A percentile compares a stretch with the other conserved stretches of the same genome.
These are phyloP conservation scores for Venturia oleaginea DNA, from an alignment of 2,329 filamentous ascomycete genomes.

Conservation along the genomic window DNA sequence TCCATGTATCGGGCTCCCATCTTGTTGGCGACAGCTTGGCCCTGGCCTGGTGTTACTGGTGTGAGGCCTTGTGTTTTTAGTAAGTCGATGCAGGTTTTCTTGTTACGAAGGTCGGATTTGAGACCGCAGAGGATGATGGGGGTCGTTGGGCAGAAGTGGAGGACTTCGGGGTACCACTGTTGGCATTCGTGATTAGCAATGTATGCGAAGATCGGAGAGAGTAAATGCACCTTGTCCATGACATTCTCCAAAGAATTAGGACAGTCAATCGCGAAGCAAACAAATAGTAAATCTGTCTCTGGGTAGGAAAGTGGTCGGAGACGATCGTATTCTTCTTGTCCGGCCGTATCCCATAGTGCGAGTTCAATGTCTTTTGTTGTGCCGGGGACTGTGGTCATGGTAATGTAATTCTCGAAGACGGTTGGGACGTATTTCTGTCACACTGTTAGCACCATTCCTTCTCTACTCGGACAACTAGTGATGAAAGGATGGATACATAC, in stretches of 20 bases:
- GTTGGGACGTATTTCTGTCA: constrained; percentile 96
- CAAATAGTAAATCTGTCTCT: constrained; percentile 94
- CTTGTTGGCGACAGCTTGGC: constrained; percentile 75
- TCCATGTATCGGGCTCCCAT: constrained; percentile 97
- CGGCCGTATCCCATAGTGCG: constrained; percentile 95
- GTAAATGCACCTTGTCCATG: constrained; percentile 77
- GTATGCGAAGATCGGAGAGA: background rate
- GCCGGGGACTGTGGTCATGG: constrained; percentile 78
- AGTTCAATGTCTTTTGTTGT: constrained; percentile 93
- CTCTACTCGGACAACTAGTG: background rate
- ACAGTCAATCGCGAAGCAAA: constrained; percentile 98
- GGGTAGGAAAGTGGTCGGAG: constrained; percentile 93
- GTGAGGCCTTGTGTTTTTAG: constrained; percentile 96
- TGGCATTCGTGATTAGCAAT: constrained; percentile 21
- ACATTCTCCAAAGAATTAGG: constrained; percentile 97
- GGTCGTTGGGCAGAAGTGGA: constrained; percentile 97
- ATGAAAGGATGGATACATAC: constrained; percentile 38
- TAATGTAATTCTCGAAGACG: constrained; percentile 99
- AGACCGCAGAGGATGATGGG: constrained; percentile 91
- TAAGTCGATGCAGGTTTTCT: constrained; percentile 95
- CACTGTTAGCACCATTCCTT: background rate
- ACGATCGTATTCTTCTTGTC: constrained; percentile 97
- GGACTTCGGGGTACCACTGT: constrained; percentile 97
- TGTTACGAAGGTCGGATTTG: constrained; percentile 92
- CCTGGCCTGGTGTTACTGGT: constrained; percentile 86